phyloP scores from a whole-genome alignment of 2,329 filamentous ascomycete genomes.

The Kalmusia sp. region DNA sequence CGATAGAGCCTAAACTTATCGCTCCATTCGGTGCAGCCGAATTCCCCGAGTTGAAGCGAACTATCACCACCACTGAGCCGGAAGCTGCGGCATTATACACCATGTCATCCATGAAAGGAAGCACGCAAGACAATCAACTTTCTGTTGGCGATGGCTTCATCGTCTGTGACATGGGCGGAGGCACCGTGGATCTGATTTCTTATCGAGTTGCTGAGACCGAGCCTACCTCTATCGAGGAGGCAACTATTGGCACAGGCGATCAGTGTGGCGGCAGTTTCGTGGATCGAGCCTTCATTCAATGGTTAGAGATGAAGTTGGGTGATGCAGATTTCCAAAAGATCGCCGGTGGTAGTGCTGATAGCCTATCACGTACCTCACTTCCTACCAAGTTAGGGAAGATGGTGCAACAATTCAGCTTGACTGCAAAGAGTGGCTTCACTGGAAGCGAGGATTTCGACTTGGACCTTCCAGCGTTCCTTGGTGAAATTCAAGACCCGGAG shows the following conservation, averaged over 20 bases:
- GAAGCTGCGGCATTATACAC: constrained; percentile 39
- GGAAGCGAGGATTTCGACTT: constrained; percentile 25
- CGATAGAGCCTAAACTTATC: too few species aligned
- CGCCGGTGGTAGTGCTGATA: constrained; percentile 16
- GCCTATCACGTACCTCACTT: constrained; percentile 21
- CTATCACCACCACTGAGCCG: constrained; percentile 22
- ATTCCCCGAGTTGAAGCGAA: constrained; percentile 16
- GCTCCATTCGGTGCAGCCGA: too few species aligned
- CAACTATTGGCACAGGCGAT: constrained; percentile 27
- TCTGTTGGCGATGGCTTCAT: constrained; percentile 28
- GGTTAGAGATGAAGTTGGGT: constrained; percentile 31
- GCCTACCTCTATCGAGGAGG: constrained; percentile 27
- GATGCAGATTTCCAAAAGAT: constrained; percentile 25
- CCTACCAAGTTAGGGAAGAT: constrained; percentile 18
- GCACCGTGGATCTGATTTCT: constrained; percentile 37
- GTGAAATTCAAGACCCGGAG: constrained; percentile 11
- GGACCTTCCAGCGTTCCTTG: constrained; percentile 23
- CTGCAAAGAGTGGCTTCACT: constrained; percentile 30
- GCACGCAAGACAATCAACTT: constrained; percentile 20
- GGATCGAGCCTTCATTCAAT: constrained; percentile 28
- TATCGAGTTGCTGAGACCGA: constrained; percentile 22
- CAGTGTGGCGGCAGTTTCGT: constrained; percentile 40
- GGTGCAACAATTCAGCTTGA: constrained; percentile 29
- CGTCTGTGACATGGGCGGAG: constrained; percentile 40
- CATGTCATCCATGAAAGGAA: constrained; percentile 20